These are phyloP conservation scores for Lentinula aciculospora DNA, from an alignment of 768 basidiomycete genomes.

Conservation along the genomic window DNA sequence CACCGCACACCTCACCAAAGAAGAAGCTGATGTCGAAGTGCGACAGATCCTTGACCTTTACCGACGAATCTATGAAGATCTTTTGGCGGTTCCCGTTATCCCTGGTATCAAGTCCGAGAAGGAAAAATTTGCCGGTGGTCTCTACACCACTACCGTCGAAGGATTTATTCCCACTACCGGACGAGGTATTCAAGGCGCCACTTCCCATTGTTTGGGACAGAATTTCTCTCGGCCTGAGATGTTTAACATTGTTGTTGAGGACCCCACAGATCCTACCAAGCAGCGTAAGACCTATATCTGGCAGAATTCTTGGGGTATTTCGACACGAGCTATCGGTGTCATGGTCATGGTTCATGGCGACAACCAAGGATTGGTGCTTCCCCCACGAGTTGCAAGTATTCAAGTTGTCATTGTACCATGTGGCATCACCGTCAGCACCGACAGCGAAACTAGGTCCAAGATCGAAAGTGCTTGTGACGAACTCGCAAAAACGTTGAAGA, in stretches of 20 bases:
- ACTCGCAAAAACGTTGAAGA: conserved; percentile 67
- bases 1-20: conserved; percentile 86
- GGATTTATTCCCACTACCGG: conserved; percentile 97
- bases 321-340: conserved; percentile 93
- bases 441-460: conserved; percentile 55
- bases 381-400: conserved; percentile 91
- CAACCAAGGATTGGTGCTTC: conserved; percentile 93
- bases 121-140: conserved; percentile 97
- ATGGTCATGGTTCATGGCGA: conserved; percentile 99
- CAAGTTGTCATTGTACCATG: conserved; percentile 93
- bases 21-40: conserved; percentile 89
- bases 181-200: conserved; percentile 96
- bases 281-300: conserved; percentile 79
- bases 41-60: conserved; percentile 94
- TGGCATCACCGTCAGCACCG: conserved; percentile 85
- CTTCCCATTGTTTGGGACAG: conserved; percentile 96
- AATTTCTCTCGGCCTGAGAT: conserved; percentile 95
- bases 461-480: conserved; percentile 78
- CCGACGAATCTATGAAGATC: conserved; percentile 91
- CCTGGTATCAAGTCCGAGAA: conserved; percentile 98
- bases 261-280: conserved; percentile 69
- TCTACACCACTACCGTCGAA: conserved; percentile 97
- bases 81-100: conserved; percentile 96
- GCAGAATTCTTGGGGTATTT: conserved; percentile 99
- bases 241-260: conserved; percentile 98